A percentile compares a stretch with the other conserved stretches of the same genome.
Evolutionary conservation across 108 stramenopile species (phyloP).

Genomic region (Nitzschia sp.): DNA sequence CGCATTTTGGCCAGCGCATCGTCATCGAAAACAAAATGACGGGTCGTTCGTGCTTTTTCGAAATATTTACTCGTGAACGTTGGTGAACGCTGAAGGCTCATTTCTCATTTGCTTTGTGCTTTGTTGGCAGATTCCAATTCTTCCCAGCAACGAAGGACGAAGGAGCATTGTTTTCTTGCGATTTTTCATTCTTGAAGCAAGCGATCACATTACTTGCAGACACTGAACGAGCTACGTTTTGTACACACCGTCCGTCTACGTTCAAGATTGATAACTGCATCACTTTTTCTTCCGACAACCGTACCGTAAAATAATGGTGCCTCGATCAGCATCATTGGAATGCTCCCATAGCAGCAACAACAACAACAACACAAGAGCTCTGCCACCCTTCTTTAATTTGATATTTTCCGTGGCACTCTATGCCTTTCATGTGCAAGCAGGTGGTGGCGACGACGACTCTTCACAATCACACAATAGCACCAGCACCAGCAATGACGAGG

Average conservation of each 20-base stretch:
- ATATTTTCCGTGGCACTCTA: background rate
- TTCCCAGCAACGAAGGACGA: background rate
- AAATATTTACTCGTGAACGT: background rate
- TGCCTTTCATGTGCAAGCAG: constrained; percentile 23
- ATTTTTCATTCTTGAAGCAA: no score
- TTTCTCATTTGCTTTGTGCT: background rate
- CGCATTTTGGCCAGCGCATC: constrained; percentile 12
- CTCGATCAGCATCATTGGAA: no score
- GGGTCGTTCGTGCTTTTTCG: background rate
- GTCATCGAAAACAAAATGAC: background rate
- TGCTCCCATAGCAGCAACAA: no score
- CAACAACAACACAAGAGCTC: no score
- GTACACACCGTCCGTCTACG: no score
- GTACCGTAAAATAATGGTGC: no score
- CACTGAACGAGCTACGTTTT: no score
- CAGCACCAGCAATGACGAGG: background rate
- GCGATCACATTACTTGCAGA: no score
- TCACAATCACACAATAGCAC: background rate
- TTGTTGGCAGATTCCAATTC: background rate
- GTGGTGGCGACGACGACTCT: background rate
- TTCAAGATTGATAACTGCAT: no score
- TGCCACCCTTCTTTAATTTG: constrained; percentile 10
- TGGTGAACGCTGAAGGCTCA: background rate
- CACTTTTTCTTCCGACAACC: no score
- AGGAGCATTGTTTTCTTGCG: background rate